A percentile compares a stretch with the other conserved stretches of the same genome.
Evolutionary conservation across 73 alveolate species (phyloP).

Genomic region (Tetrahymena thermophila): DNA sequence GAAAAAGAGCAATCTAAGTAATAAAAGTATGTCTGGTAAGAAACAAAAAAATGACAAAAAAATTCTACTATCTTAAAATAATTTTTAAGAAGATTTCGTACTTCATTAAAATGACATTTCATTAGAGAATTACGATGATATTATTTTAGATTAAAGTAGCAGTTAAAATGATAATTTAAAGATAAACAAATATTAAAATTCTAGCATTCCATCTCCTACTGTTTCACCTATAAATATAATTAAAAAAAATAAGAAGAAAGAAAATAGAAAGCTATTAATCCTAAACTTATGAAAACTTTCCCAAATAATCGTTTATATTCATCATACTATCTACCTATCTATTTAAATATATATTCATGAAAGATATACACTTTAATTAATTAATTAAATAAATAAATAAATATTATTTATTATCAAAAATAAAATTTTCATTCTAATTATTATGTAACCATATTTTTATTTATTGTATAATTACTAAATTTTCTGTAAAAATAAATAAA

Average conservation of each 20-base stretch:
- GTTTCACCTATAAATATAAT: neutral
- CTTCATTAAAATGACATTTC: neutral
- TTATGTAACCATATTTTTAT: too few species aligned
- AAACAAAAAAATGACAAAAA: neutral
- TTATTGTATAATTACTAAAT: too few species aligned
- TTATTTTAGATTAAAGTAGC: neutral
- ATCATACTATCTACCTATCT: neutral
- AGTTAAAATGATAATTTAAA: neutral
- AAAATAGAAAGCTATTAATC: neutral
- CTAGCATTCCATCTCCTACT: neutral
- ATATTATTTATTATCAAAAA: too few species aligned
- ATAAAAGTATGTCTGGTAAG: neutral
- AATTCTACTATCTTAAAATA: neutral
- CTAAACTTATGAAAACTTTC: neutral
- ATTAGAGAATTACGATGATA: neutral
- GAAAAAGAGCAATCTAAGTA: neutral
- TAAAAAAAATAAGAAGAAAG: neutral
- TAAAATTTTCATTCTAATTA: too few species aligned
- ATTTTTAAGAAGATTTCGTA: neutral
- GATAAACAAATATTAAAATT: neutral
- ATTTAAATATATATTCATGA: neutral
- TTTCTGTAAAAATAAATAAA: too few species aligned
- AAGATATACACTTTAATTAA: too few species aligned
- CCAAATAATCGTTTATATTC: neutral
- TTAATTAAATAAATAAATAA: too few species aligned